Evolutionary conservation across 306 rosid species (phyloP).

Genomic region (Medicago truncatula): MtrunA17r5.0-ANR NC_053046.1:43401001-43401500

Average conservation of each 20-base stretch:
- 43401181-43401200: slow-evolving; percentile 20
- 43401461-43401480: background rate
- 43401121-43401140: slow-evolving; percentile 29
- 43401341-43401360: no score
- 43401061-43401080: background rate
- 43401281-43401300: no score
- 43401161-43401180: background rate
- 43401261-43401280: no score
- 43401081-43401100: slow-evolving; percentile 17
- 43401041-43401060: slow-evolving; percentile 19
- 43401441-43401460: no score
- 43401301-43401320: no score
- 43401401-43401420: no score
- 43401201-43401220: background rate
- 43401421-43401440: no score
- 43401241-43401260: no score
- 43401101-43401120: slow-evolving; percentile 23
- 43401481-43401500: background rate
- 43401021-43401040: background rate
- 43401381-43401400: no score
- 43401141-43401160: slow-evolving; percentile 21
- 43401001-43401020: slow-evolving; percentile 2
- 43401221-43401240: background rate
- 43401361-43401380: no score
- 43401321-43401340: no score